Conservation (phyloP, 306 rosid genomes). For the Corylus heterophylla region DNA sequence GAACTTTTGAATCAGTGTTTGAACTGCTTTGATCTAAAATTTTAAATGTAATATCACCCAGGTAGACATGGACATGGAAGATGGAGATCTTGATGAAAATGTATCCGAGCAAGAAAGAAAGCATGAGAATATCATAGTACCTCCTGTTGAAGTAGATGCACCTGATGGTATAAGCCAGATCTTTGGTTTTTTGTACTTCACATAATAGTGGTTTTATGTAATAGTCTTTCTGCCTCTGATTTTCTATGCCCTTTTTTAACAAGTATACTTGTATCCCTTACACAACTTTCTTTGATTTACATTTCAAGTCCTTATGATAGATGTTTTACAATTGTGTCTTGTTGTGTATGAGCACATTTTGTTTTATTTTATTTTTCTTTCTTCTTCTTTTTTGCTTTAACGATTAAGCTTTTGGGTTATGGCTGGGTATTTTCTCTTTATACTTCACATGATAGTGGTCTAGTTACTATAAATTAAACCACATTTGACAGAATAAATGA, state of each 20-base stretch:
- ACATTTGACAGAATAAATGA: not conserved
- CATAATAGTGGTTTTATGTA: not conserved
- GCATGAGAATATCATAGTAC: slow-evolving; percentile 43
- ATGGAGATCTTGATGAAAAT: slow-evolving; percentile 50
- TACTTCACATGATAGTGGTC: too few species aligned
- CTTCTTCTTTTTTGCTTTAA: not conserved
- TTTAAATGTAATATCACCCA: slow-evolving; percentile 34
- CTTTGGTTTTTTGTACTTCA: not conserved
- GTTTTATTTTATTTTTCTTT: not conserved
- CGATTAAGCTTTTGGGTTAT: not conserved
- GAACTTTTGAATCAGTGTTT: not conserved
- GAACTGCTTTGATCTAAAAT: not conserved
- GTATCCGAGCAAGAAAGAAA: slow-evolving; percentile 50
- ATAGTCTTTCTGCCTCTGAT: slow-evolving; percentile 2
- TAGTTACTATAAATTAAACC: not conserved
- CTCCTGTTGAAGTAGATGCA: slow-evolving; percentile 41
- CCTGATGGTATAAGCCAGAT: slow-evolving; percentile 38
- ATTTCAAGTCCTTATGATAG: not conserved
- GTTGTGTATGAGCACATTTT: not conserved
- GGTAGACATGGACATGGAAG: slow-evolving; percentile 99
- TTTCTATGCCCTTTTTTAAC: not conserved
- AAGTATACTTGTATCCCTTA: not conserved
- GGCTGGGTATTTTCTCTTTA: not conserved
- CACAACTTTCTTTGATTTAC: not conserved
- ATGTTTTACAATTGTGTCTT: not conserved